Evolutionary conservation across 192 early-diverging fungal species (phyloP).

Genomic region (Backusella luteola): DNA sequence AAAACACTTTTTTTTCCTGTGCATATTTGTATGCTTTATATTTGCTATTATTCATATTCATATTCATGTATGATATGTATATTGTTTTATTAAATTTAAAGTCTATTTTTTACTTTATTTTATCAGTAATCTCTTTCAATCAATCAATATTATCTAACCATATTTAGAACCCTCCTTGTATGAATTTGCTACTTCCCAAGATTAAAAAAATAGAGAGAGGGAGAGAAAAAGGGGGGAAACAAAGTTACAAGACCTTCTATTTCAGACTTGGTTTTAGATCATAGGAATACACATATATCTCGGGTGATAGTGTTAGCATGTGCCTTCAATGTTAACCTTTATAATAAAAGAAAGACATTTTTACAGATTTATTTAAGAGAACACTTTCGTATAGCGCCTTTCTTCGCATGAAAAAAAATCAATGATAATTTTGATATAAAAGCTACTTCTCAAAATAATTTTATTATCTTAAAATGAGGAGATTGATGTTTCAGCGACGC

Average conservation of each 20-base stretch:
- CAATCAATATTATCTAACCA: not conserved
- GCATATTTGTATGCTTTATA: not conserved
- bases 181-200: not conserved
- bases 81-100: not conserved
- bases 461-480: not conserved
- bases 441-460: not conserved
- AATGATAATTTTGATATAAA: not conserved
- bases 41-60: not conserved
- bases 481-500: not conserved
- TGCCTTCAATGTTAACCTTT: not conserved
- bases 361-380: not conserved
- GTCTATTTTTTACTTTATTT: not conserved
- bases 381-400: not conserved
- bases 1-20: not conserved
- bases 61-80: too few relatives aligned
- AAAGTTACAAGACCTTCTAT: not conserved
- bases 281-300: not conserved
- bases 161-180: not conserved
- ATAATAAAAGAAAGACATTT: not conserved
- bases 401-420: slow-evolving; percentile 1
- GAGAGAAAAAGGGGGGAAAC: not conserved
- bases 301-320: not conserved
- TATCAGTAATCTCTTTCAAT: not conserved
- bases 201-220: not conserved
- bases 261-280: not conserved